Percentiles rank a stretch among this genome's conserved stretches.
Evolutionary conservation across 768 basidiomycete species (phyloP).

Genomic region (Boletus rubropictus): DNA sequence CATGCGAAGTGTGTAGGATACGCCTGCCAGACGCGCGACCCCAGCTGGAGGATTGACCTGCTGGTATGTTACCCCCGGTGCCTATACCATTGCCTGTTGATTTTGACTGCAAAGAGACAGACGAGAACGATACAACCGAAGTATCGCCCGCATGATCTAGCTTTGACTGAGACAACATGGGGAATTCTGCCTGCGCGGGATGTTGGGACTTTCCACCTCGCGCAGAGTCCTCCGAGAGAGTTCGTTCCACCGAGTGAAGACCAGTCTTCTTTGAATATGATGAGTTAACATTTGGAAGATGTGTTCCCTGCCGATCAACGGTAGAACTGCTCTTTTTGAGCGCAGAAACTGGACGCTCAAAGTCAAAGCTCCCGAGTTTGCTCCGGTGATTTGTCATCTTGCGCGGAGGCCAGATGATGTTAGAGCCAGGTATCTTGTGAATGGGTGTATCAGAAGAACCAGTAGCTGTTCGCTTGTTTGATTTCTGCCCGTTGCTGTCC

Average conservation of each 20-base stretch:
- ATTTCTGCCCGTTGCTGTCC: conserved; percentile 21
- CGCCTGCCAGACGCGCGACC: conserved; percentile 48
- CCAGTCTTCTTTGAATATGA: conserved; percentile 13
- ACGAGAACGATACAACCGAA: conserved; percentile 30
- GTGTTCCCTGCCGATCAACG: conserved; percentile 15
- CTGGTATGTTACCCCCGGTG: conserved; percentile 19
- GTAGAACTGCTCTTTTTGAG: conserved; percentile 29
- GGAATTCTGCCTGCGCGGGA: conserved; percentile 16
- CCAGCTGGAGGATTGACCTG: conserved; percentile 49
- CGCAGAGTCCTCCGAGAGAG: conserved; percentile 25
- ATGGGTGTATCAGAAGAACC: conserved; percentile 5
- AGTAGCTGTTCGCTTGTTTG: conserved; percentile 16
- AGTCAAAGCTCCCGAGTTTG: conserved; percentile 73
- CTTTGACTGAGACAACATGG: conserved; percentile 23
- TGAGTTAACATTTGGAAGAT: conserved; percentile 1
- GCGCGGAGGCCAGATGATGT: conserved; percentile 11
- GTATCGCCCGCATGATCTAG: conserved; percentile 36
- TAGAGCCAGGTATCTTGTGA: conserved; percentile 9
- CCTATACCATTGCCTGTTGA: conserved; percentile 26
- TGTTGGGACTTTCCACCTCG: conserved; percentile 13
- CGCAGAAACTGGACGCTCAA: conserved; percentile 56
- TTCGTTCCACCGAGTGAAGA: conserved; percentile 20
- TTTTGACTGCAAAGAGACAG: conserved; percentile 37
- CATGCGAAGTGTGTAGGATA: conserved; percentile 42
- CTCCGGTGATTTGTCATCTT: conserved; percentile 37